A percentile compares a stretch with the other conserved stretches of the same genome.
phyloP scores from a whole-genome alignment of 1,139 yeast species.

The Pichia cactophila region DNA sequence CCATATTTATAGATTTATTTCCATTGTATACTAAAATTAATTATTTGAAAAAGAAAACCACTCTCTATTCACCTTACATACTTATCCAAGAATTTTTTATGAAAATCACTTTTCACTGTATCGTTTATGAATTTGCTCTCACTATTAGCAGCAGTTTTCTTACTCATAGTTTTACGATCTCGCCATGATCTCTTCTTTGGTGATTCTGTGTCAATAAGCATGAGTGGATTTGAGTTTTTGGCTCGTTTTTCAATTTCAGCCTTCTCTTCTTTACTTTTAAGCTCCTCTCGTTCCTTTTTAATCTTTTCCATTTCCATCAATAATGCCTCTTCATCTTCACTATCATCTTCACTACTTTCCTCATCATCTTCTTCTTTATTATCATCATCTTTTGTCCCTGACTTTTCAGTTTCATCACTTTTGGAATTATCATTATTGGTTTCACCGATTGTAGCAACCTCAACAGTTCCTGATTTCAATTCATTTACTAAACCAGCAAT shows the following conservation, averaged over 20 bases:
- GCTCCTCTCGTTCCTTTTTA: constrained; percentile 22
- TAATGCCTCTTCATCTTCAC: constrained; percentile 30
- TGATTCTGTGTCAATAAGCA: constrained; percentile 18
- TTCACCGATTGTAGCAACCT: constrained; percentile 20
- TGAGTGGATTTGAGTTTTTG: constrained; percentile 37
- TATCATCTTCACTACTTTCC: constrained; percentile 1
- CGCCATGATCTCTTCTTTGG: constrained; percentile 38
- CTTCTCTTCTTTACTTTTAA: constrained; percentile 23
- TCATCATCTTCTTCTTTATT: neutral
- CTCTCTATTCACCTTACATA: constrained; percentile 38
- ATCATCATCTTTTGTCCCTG: constrained; percentile 17
- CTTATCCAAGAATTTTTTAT: constrained; percentile 61
- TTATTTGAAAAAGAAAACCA: neutral
- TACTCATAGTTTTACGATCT: constrained; percentile 4
- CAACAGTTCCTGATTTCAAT: constrained; percentile 21
- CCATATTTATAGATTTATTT: neutral
- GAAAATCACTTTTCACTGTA: constrained; percentile 60
- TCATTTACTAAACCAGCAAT: constrained; percentile 22
- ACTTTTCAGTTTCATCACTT: constrained; percentile 15
- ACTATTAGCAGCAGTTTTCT: neutral
- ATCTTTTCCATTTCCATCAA: constrained; percentile 38
- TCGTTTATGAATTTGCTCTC: constrained; percentile 51
- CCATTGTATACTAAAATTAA: neutral
- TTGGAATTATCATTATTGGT: constrained; percentile 16
- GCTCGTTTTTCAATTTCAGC: constrained; percentile 23